These are phyloP conservation scores for Beauveria medogensis DNA, from an alignment of 2,329 filamentous ascomycete species.

Conservation along the genomic window DNA sequence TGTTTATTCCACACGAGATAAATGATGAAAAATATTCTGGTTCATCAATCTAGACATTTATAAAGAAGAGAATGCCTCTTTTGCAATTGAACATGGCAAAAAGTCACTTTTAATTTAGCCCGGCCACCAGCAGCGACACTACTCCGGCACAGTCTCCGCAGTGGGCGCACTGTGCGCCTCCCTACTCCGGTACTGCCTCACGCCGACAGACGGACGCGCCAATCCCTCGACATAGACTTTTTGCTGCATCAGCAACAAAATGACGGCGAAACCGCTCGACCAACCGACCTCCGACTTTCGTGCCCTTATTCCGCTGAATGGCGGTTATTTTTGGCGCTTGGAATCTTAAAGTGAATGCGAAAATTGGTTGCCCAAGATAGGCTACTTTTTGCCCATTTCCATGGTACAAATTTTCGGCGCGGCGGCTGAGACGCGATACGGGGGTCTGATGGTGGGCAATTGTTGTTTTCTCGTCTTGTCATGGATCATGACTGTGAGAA, in stretches of 20 bases:
- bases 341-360: slow-evolving; percentile 14
- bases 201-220: background rate
- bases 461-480: background rate
- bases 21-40: no score
- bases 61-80: no score
- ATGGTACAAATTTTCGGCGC: slow-evolving; percentile 2
- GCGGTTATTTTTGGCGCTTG: slow-evolving; percentile 11
- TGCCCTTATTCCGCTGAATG: slow-evolving; percentile 9
- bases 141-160: slow-evolving; percentile 4
- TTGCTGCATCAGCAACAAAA: background rate
- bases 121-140: background rate
- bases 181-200: slow-evolving; percentile 1
- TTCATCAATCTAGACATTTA: no score
- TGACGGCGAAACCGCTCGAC: background rate
- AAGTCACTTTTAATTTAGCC: background rate
- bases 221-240: background rate
- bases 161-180: background rate
- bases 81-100: background rate
- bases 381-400: slow-evolving; percentile 10
- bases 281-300: background rate
- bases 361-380: slow-evolving; percentile 9
- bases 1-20: no score
- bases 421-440: background rate
- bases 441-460: slow-evolving; percentile 4
- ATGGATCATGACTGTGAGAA: background rate